These are phyloP conservation scores for Plectranthus barbatus DNA, from an alignment of 257 asterid species.

Conservation along the genomic window DNA sequence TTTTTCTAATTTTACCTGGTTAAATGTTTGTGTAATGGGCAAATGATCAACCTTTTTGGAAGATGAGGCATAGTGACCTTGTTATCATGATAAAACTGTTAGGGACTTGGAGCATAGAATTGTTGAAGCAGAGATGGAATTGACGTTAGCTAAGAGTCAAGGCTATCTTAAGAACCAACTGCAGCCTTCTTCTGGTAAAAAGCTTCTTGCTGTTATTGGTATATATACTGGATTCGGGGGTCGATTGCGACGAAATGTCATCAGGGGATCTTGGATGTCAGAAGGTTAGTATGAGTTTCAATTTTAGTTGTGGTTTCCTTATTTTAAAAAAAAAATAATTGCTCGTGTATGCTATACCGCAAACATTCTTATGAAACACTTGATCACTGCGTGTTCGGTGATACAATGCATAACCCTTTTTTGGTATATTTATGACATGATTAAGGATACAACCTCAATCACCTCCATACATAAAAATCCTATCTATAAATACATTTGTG, in stretches of 20 bases:
- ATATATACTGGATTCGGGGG: constrained; percentile 86
- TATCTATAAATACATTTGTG: not conserved
- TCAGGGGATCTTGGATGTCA: constrained; percentile 82
- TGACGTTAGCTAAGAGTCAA: constrained; percentile 84
- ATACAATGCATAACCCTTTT: not conserved
- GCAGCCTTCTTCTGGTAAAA: constrained; percentile 43
- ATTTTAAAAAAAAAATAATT: too few relatives aligned
- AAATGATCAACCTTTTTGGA: not conserved
- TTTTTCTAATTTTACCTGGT: constrained; percentile 4
- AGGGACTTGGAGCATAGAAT: constrained; percentile 74
- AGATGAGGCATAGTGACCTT: not conserved
- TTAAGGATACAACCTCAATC: not conserved
- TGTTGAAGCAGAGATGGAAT: constrained; percentile 85
- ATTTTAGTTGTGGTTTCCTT: not conserved
- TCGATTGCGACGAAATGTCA: constrained; percentile 55
- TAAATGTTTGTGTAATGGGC: constrained; percentile 1
- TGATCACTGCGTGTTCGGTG: not conserved
- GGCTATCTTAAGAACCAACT: constrained; percentile 77
- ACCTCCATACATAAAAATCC: constrained; percentile 3
- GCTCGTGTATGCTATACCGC: not conserved
- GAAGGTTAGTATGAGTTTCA: constrained; percentile 38
- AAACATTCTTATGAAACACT: not conserved
- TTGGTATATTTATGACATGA: not conserved
- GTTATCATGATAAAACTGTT: not conserved
- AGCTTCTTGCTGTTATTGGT: constrained; percentile 77